Evolutionary conservation across 148 eudicot species (phyloP).

Genomic region (Chenopodium quinoa): DNA sequence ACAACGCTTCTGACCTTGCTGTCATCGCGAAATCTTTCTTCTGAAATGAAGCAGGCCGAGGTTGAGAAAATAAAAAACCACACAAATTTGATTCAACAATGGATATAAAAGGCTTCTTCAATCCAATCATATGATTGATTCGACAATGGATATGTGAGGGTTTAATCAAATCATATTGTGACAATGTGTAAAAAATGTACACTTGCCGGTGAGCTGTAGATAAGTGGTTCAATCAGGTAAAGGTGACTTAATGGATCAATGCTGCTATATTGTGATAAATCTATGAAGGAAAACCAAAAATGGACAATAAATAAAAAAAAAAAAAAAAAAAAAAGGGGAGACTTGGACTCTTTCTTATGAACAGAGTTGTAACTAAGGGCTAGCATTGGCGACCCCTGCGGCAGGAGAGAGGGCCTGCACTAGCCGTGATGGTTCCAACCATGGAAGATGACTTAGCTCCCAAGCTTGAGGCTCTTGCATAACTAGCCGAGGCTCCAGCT

Average conservation of each 20-base stretch:
- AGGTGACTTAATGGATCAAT: constrained; percentile 20
- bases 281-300: neutral
- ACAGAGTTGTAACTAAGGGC: constrained; percentile 17
- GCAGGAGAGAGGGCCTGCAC: constrained; percentile 79
- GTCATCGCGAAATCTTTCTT: constrained; percentile 31
- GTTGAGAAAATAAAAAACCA: constrained; percentile 46
- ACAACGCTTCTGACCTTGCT: constrained; percentile 71
- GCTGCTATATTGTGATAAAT: constrained; percentile 28
- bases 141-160: constrained; percentile 14
- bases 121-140: neutral
- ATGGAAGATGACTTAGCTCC: constrained; percentile 88
- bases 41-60: constrained; percentile 61
- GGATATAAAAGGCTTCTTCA: constrained; percentile 16
- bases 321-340: too few species aligned
- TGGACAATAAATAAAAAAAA: neutral
- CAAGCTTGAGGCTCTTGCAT: constrained; percentile 82
- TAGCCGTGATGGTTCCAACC: constrained; percentile 74
- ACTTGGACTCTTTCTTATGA: constrained; percentile 17
- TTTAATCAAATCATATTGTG: constrained; percentile 33
- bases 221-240: constrained; percentile 2
- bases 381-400: constrained; percentile 67
- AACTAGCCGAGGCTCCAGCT: constrained; percentile 82
- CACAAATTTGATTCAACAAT: neutral
- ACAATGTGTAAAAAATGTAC: constrained; percentile 63
- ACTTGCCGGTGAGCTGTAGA: constrained; percentile 40